Base-by-base conservation (phyloP, 2,329 filamentous ascomycete genomes). In the Aureobasidium sp. region DNA sequence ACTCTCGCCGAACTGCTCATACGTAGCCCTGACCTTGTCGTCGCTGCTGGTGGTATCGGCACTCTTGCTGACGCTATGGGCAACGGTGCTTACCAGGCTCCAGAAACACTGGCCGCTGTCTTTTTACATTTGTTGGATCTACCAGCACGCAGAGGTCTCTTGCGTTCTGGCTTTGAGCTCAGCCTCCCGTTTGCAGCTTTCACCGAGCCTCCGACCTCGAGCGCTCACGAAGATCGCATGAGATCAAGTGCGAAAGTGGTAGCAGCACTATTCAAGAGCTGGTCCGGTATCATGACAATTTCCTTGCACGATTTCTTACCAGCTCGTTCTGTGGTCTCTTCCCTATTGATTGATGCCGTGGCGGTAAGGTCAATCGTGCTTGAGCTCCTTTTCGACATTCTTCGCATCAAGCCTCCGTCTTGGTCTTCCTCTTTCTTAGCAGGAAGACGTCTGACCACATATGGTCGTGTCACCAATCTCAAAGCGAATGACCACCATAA, bases 401-500 rank as follows among this genome's bases (percentile, higher is more conserved):
- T 99, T 55, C 85, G 93, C 37, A 96, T 99, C 69, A 97, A 97
- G 67, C 87, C 92, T 61, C 85, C 94, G 45, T 86, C 91, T 9
- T 99, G 94, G 94, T 95, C 94, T 8, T 92, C 90, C 0, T 95
- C 93, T 0, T 99, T 96, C 71, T 81, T 99, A 49, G 94, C 95
- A 37, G 95, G 94, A 8, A 84, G 94, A 65, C 82, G 95, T 62
- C 78, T 99, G 49, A 99, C 95, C 0, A 99, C 94, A 0, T 99
- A 99, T 71, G 93, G 92, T n/a, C 84, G 95, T 67, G 92, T 97
- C 38, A 86, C 90, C 8, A 94, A 90, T 63, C 77, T 97, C 55
- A 90, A 89, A 65, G 80, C 85, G 1, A 79, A 85, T 81, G 23
- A 70, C 77, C 8, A 78, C 79, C 61, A 74, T 81, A 38, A 81